Evolutionary conservation across 1,284 basidiomycete genomes (phyloP).

Genomic region (Porogramme epimiltina): DNA sequence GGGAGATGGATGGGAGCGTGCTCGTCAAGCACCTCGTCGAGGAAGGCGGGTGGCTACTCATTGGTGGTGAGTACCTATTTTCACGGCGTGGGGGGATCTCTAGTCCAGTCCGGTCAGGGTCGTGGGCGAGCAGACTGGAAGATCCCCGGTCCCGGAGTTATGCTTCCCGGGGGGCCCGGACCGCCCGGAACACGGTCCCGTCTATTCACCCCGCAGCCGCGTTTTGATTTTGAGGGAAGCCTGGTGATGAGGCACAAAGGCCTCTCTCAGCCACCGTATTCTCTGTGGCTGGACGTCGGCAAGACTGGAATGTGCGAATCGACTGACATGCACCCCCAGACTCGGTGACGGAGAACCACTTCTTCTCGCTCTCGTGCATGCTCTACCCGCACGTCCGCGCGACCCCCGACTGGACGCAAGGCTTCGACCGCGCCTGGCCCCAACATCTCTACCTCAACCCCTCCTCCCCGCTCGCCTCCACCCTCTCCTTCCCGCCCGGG

Average conservation of each 20-base stretch:
- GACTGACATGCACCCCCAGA: constrained; percentile 39
- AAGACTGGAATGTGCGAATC: neutral
- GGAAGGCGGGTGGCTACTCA: constrained; percentile 67
- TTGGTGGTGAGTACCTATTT: constrained; percentile 51
- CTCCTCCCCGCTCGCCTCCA: constrained; percentile 45
- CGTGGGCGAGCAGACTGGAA: too few species aligned
- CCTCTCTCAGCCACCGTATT: too few species aligned
- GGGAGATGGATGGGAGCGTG: constrained; percentile 39
- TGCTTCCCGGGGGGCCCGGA: too few species aligned
- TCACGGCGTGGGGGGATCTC: neutral
- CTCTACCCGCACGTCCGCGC: constrained; percentile 67
- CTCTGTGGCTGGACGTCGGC: too few species aligned
- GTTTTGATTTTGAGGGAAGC: too few species aligned
- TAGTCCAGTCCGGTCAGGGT: too few species aligned
- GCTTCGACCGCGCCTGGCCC: constrained; percentile 63
- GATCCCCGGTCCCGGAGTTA: too few species aligned
- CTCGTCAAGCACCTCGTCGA: constrained; percentile 59
- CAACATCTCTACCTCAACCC: constrained; percentile 64
- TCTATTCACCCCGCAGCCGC: too few species aligned
- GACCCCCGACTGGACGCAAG: constrained; percentile 57
- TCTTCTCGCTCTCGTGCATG: constrained; percentile 68
- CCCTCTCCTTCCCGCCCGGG: constrained; percentile 45
- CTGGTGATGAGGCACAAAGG: too few species aligned
- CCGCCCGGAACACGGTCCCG: too few species aligned
- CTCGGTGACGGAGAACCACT: constrained; percentile 69